Percentiles rank a stretch among this genome's conserved stretches.
These are phyloP conservation scores for Corynespora cassiicola DNA, from an alignment of 2,329 filamentous ascomycete genomes.

Conservation along the genomic window DNA sequence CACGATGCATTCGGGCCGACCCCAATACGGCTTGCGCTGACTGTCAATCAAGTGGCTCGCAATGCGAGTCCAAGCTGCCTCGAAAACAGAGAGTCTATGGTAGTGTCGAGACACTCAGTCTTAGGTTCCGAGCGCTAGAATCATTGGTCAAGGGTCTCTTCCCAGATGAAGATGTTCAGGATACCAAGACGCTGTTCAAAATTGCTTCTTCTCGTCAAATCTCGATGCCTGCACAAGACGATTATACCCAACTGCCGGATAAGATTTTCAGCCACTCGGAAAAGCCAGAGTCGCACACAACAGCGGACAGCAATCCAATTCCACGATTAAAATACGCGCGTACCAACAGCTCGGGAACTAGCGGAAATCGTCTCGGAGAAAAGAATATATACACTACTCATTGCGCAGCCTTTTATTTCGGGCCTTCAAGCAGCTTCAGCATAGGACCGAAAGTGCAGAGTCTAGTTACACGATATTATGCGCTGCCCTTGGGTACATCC, in stretches of 20 bases:
- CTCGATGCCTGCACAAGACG: slow-evolving; percentile 41
- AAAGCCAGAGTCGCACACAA: too few relatives aligned
- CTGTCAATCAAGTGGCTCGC: slow-evolving; percentile 47
- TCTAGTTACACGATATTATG: slow-evolving; percentile 28
- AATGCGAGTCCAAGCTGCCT: slow-evolving; percentile 52
- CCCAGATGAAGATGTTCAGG: slow-evolving; percentile 46
- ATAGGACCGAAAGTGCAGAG: slow-evolving; percentile 28
- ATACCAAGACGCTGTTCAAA: slow-evolving; percentile 47
- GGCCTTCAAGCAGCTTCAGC: slow-evolving; percentile 32
- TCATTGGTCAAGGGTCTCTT: slow-evolving; percentile 51
- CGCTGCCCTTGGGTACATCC: too few relatives aligned
- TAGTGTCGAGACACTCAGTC: slow-evolving; percentile 54
- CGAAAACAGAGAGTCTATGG: slow-evolving; percentile 55
- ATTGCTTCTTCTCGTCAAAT: slow-evolving; percentile 49
- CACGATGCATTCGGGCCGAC: slow-evolving; percentile 34
- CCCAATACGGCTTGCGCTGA: slow-evolving; percentile 45
- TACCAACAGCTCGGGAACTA: too few relatives aligned
- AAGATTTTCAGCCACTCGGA: too few relatives aligned
- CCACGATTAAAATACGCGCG: too few relatives aligned
- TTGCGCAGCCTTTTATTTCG: slow-evolving; percentile 33
- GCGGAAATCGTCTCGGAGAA: too few relatives aligned
- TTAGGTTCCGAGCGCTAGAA: slow-evolving; percentile 52
- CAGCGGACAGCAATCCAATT: too few relatives aligned
- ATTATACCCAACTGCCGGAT: too few relatives aligned
- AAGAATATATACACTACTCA: slow-evolving; percentile 24